Conservation (phyloP, 2,329 filamentous ascomycete species). For the Domatiomyces globalis region DNA sequence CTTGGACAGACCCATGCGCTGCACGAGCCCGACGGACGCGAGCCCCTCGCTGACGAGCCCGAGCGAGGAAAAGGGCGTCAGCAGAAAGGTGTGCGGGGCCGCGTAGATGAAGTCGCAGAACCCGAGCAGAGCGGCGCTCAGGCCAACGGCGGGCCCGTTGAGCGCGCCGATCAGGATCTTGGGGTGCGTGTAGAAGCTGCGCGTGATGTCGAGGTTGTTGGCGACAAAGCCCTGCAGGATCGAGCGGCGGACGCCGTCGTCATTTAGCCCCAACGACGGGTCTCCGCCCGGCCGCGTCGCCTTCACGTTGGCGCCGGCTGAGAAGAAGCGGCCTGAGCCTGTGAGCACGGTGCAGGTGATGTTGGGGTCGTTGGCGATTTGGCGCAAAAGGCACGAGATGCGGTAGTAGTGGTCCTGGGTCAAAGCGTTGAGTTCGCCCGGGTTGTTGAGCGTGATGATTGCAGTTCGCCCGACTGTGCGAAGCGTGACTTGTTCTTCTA, state of each 20-base stretch:
- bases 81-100: conserved; percentile 64
- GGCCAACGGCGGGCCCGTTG: conserved; percentile 81
- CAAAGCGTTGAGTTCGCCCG: conserved; percentile 77
- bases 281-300: conserved; percentile 34
- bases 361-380: conserved; percentile 65
- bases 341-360: conserved; percentile 75
- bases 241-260: conserved; percentile 34
- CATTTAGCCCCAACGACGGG: conserved; percentile 26
- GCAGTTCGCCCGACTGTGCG: conserved; percentile 57
- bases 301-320: conserved; percentile 71
- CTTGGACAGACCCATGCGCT: conserved; percentile 62
- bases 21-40: conserved; percentile 62
- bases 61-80: conserved; percentile 82
- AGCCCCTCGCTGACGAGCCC: conserved; percentile 84
- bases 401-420: conserved; percentile 59
- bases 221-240: conserved; percentile 61
- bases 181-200: conserved; percentile 81
- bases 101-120: conserved; percentile 90
- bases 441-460: conserved; percentile 73
- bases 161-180: conserved; percentile 85
- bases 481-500: conserved; percentile 39
- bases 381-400: conserved; percentile 56
- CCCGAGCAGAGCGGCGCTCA: conserved; percentile 68
- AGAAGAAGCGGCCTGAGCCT: conserved; percentile 70
- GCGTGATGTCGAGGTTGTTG: conserved; percentile 79